phyloP scores from a whole-genome alignment of 306 rosid genomes.

The Clitoria ternatea region DNA sequence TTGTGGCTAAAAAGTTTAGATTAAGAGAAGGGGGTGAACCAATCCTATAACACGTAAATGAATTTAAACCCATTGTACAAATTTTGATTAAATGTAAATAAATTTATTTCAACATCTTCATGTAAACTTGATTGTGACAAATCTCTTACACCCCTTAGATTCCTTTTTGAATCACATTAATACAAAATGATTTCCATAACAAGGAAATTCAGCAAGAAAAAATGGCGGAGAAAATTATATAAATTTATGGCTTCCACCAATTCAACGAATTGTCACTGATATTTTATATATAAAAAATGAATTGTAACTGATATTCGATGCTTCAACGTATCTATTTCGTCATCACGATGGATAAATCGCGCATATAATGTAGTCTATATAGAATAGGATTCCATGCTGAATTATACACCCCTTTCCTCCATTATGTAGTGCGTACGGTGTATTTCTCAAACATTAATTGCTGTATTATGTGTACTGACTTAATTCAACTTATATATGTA shows the following conservation, averaged over 20 bases:
- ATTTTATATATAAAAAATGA: too few species aligned
- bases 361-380: neutral
- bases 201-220: conserved; percentile 2
- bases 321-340: conserved; percentile 17
- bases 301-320: conserved; percentile 10
- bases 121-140: neutral
- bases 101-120: neutral
- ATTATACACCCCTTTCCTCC: neutral
- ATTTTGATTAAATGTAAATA: neutral
- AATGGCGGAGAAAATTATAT: neutral
- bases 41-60: too few species aligned
- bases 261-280: conserved; percentile 8
- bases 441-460: neutral
- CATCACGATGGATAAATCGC: conserved; percentile 9
- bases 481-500: neutral
- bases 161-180: neutral
- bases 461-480: neutral
- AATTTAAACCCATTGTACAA: neutral
- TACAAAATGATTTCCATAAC: neutral
- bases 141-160: neutral
- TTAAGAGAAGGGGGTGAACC: too few species aligned
- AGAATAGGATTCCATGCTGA: conserved; percentile 41
- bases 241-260: conserved; percentile 4
- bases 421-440: neutral
- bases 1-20: too few species aligned